These are phyloP conservation scores for Rostrohypoxylon terebratum DNA, from an alignment of 495 filamentous ascomycete species.

Conservation along the genomic window DNA sequence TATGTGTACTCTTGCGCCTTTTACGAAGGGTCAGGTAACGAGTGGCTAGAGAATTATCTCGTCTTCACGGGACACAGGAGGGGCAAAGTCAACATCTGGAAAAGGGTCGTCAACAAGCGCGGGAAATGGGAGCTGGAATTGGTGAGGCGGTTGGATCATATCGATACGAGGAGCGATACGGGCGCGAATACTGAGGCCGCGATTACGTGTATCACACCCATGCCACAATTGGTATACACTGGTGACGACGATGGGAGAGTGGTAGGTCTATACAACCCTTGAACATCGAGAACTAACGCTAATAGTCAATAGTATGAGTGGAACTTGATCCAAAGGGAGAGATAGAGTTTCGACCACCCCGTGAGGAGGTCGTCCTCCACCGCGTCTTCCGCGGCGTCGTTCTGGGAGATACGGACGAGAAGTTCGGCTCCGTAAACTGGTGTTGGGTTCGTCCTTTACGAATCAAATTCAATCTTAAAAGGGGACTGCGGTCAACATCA, in stretches of 20 bases:
- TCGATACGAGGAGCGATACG: slow-evolving; percentile 76
- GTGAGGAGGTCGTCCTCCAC: neutral
- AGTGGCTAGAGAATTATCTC: slow-evolving; percentile 89
- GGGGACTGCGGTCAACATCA: neutral
- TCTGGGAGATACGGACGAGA: slow-evolving; percentile 28
- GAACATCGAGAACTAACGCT: slow-evolving; percentile 14
- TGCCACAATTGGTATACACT: slow-evolving; percentile 87
- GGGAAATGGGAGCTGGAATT: slow-evolving; percentile 64
- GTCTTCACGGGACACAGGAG: slow-evolving; percentile 88
- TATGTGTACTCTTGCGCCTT: slow-evolving; percentile 84
- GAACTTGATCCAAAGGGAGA: slow-evolving; percentile 80
- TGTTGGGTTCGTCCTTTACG: slow-evolving; percentile 19
- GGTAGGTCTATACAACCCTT: slow-evolving; percentile 52
- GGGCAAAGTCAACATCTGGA: slow-evolving; percentile 84
- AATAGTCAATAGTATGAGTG: slow-evolving; percentile 79
- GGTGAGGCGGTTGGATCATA: slow-evolving; percentile 84
- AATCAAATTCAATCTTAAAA: neutral
- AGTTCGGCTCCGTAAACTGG: slow-evolving; percentile 33
- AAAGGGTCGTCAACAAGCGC: slow-evolving; percentile 57
- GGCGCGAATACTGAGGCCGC: slow-evolving; percentile 82
- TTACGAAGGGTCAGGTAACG: slow-evolving; percentile 91
- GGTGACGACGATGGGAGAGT: slow-evolving; percentile 92
- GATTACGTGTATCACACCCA: slow-evolving; percentile 88
- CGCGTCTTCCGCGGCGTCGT: neutral
- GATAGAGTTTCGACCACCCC: slow-evolving; percentile 50